A percentile compares a stretch with the other conserved stretches of the same genome.
Evolutionary conservation across 2,329 filamentous ascomycete species (phyloP).

Genomic region (Hortaea sp.): DNA sequence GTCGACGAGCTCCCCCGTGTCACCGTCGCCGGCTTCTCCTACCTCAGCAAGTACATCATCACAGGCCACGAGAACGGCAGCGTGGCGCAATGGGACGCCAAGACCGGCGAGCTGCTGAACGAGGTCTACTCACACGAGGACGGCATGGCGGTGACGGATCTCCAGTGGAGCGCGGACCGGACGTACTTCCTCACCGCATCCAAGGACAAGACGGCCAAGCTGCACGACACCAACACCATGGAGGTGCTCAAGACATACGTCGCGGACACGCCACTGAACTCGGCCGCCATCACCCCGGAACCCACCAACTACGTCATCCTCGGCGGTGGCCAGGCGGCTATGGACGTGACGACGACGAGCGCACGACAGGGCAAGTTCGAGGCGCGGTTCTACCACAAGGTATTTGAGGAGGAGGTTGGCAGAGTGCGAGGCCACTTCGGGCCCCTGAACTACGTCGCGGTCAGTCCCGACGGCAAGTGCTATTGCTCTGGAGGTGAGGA

Average conservation of each 20-base stretch:
- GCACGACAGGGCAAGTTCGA: slow-evolving; percentile 98
- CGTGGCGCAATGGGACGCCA: slow-evolving; percentile 81
- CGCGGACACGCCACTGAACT: slow-evolving; percentile 93
- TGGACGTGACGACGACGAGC: slow-evolving; percentile 94
- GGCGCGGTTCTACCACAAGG: slow-evolving; percentile 98
- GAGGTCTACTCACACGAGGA: slow-evolving; percentile 80
- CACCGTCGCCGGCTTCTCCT: slow-evolving; percentile 94
- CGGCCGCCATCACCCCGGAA: slow-evolving; percentile 82
- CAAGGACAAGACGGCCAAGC: slow-evolving; percentile 96
- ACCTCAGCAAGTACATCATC: slow-evolving; percentile 90
- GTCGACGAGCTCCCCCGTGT: slow-evolving; percentile 89
- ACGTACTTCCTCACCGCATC: slow-evolving; percentile 98
- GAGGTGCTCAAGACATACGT: slow-evolving; percentile 86
- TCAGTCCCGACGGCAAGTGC: slow-evolving; percentile 79
- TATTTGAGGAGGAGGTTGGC: slow-evolving; percentile 97
- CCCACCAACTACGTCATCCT: slow-evolving; percentile 99
- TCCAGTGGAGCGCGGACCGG: slow-evolving; percentile 88
- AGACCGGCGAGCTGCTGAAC: slow-evolving; percentile 75
- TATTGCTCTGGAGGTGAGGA: slow-evolving; percentile 97
- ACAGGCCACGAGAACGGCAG: slow-evolving; percentile 94
- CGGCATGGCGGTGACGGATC: slow-evolving; percentile 73
- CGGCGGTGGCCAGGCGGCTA: slow-evolving; percentile 94
- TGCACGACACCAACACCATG: slow-evolving; percentile 77
- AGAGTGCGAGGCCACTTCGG: slow-evolving; percentile 96
- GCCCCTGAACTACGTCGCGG: slow-evolving; percentile 89